Percentiles rank a stretch among this genome's conserved stretches.
Conservation (phyloP, 78 protist genomes). For the Dictyostelium firmibasis region DNA sequence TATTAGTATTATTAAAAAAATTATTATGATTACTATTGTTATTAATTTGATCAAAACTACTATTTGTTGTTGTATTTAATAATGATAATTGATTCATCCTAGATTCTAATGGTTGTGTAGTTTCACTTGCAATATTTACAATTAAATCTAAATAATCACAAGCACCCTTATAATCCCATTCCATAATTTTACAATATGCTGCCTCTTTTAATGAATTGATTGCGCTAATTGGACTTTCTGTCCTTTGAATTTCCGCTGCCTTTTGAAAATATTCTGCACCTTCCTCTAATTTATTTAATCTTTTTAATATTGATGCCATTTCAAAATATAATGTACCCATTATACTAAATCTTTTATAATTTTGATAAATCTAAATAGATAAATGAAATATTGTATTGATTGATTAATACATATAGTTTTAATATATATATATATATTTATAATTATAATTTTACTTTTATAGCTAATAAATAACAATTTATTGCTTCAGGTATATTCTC, state of each 20-base stretch:
- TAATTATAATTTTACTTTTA: conserved; percentile 28
- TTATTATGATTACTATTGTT: background rate
- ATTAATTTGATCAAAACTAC: background rate
- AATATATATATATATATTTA: background rate
- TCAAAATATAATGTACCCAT: conserved; percentile 75
- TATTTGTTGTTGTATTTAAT: background rate
- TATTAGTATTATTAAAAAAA: background rate
- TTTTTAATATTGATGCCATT: conserved; percentile 64
- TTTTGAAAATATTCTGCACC: conserved; percentile 62
- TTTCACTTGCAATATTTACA: conserved; percentile 48
- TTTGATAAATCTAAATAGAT: conserved; percentile 75
- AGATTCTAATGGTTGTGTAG: conserved; percentile 32
- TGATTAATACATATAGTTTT: too few species aligned
- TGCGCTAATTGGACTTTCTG: conserved; percentile 57
- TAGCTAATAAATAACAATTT: conserved; percentile 68
- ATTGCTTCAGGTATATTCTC: conserved; percentile 78
- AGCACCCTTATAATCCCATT: conserved; percentile 74
- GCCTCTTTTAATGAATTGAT: conserved; percentile 64
- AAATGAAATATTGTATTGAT: too few species aligned
- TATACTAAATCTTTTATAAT: conserved; percentile 78
- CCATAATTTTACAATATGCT: conserved; percentile 46
- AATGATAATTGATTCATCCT: conserved; percentile 16
- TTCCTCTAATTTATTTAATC: conserved; percentile 45
- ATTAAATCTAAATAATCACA: conserved; percentile 54
- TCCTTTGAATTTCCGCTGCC: conserved; percentile 72